Percentiles rank a stretch among this genome's conserved stretches.
Conservation (phyloP, 495 filamentous ascomycete genomes). For the Thozetella sp. region DNA sequence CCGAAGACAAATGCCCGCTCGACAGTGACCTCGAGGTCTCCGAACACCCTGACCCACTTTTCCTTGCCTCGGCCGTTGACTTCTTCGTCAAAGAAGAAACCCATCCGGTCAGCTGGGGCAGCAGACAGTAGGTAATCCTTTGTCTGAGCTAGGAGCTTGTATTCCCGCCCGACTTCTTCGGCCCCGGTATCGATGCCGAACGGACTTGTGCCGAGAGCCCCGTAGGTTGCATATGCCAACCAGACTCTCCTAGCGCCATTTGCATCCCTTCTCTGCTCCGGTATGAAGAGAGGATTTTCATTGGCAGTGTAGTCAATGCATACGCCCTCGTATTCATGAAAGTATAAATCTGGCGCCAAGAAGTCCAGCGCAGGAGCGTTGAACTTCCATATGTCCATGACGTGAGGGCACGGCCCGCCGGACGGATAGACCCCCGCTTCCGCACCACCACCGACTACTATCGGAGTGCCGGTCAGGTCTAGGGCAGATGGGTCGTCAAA, state of each 20-base stretch:
- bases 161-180: neutral
- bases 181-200: constrained; percentile 47
- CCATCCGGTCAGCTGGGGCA: constrained; percentile 30
- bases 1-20: constrained; percentile 51
- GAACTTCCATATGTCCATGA: constrained; percentile 44
- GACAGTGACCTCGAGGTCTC: constrained; percentile 34
- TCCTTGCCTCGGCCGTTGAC: constrained; percentile 7
- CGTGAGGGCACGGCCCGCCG: constrained; percentile 37
- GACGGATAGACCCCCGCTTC: constrained; percentile 49
- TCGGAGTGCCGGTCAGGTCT: constrained; percentile 7
- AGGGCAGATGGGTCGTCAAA: neutral
- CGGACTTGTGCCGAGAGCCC: constrained; percentile 40
- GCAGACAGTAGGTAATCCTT: constrained; percentile 23
- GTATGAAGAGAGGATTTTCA: constrained; percentile 50
- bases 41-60: constrained; percentile 20
- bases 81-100: constrained; percentile 50
- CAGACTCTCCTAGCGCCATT: constrained; percentile 46
- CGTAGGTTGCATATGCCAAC: constrained; percentile 40
- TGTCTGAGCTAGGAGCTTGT: neutral
- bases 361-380: constrained; percentile 47
- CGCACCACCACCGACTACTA: constrained; percentile 44
- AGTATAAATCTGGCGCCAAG: constrained; percentile 48
- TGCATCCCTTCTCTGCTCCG: constrained; percentile 49
- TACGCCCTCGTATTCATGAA: constrained; percentile 39
- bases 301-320: constrained; percentile 44